phyloP scores from a whole-genome alignment of 2,329 filamentous ascomycete species.

The Berkeleyomyces rouxiae region DNA sequence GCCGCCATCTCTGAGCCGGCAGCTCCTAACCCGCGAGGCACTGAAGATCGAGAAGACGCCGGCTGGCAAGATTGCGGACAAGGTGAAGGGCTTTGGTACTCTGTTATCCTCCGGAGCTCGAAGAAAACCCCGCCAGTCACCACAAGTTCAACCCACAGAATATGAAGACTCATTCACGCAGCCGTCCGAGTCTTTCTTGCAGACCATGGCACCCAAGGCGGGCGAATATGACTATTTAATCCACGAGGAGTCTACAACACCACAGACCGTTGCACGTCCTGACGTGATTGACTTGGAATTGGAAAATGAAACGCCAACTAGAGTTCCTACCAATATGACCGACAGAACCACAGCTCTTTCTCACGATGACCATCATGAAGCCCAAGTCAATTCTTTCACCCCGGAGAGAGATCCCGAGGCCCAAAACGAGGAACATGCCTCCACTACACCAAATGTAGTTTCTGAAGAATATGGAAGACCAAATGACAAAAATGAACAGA shows the following conservation, averaged over 20 bases:
- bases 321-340: neutral
- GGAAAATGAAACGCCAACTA: neutral
- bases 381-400: neutral
- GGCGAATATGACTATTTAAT: neutral
- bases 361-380: neutral
- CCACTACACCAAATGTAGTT: too few relatives aligned
- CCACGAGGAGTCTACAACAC: constrained; percentile 6
- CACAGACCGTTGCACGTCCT: neutral
- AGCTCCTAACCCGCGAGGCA: constrained; percentile 21
- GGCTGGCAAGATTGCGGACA: neutral
- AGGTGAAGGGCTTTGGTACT: neutral
- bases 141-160: neutral
- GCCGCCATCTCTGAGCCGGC: constrained; percentile 20
- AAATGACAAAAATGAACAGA: neutral
- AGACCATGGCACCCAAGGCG: neutral
- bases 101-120: constrained; percentile 8
- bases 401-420: neutral
- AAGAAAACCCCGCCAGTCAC: constrained; percentile 5
- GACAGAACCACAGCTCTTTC: neutral
- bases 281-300: neutral
- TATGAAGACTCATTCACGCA: neutral
- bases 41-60: constrained; percentile 15
- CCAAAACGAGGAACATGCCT: too few relatives aligned
- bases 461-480: too few relatives aligned
- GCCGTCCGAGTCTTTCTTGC: neutral